Base-by-base conservation (phyloP, 805 yeast genomes). In the Saccharomyces mikatae region DNA sequence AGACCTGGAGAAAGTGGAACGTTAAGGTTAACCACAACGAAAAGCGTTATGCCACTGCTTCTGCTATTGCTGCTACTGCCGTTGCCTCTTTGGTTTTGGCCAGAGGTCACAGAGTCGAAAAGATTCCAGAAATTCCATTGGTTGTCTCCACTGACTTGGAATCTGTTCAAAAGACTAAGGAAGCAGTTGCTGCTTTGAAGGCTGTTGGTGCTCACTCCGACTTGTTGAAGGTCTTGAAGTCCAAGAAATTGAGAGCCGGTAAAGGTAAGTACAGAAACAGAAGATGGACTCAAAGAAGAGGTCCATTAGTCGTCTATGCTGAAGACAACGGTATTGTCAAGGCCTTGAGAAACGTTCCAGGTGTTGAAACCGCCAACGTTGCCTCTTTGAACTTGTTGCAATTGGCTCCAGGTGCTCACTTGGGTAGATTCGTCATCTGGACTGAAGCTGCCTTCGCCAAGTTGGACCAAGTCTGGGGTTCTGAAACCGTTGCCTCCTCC, bases 1-100 rank as follows among this genome's bases (percentile, higher is more conserved):
- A 94, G 86, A 91, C 96, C 80, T 94, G 99, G 99, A 90, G 99
- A 88, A 92, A 86, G 83, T 94, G 99, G 99, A 96, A 94, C 90
- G 96, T 94, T 74, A 94, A 91, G 87, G 96, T 94, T 75, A 94
- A 94, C 96, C 97, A 90, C 80, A 92, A 92, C 89, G 96, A 94
- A 84, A 92, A 92, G 87, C 91, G 98, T 81, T 94, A 91, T 80
- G 99, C 99, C 67, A 92, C 98, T 70, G 98, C 97, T 74, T 92
- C 99, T 68, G 99, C 98, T 73, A 89, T 94, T 74, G 98, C 99
- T 76, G 99, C 99, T 69, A 83, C 98, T 65, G 96, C 95, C 74
- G 96, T 94, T 70, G 94, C 97, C 72, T 89, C 99, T 71, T 86
- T 94, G 74, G 98, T 94, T 67, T 82, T 92, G 72, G 99, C 99